Evolutionary conservation across 2,329 filamentous ascomycete genomes (phyloP).

Genomic region (Colletotrichum endophyticum): DNA sequence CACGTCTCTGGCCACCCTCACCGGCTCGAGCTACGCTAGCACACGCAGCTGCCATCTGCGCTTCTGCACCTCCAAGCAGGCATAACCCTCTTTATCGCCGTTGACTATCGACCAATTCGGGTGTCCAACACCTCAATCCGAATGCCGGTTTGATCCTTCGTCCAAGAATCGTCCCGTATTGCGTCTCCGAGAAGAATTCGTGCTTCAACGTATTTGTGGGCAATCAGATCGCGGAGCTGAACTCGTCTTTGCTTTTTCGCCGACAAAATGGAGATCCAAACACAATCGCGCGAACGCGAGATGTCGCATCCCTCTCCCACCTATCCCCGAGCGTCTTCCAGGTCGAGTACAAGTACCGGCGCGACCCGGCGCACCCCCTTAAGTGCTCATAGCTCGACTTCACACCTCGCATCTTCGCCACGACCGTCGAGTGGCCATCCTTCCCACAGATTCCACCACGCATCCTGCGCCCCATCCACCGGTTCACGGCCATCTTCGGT

Average conservation of each 20-base stretch:
- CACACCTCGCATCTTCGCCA: constrained; percentile 41
- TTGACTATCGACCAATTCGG: not conserved
- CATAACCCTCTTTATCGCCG: not conserved
- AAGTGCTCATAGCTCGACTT: constrained; percentile 47
- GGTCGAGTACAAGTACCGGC: constrained; percentile 41
- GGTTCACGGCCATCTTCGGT: constrained; percentile 42
- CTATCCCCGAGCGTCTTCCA: constrained; percentile 48
- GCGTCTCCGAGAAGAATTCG: not conserved
- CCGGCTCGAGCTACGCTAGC: not conserved
- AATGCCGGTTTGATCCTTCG: not conserved
- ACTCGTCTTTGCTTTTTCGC: not conserved
- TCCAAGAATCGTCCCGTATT: not conserved
- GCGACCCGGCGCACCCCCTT: constrained; percentile 34
- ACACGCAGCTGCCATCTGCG: not conserved
- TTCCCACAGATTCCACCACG: constrained; percentile 45
- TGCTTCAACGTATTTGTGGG: not conserved
- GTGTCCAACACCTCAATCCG: not conserved
- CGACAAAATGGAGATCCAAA: constrained; percentile 9
- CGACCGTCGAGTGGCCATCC: constrained; percentile 38
- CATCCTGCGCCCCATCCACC: constrained; percentile 36
- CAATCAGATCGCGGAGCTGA: not conserved
- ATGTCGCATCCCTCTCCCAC: constrained; percentile 14
- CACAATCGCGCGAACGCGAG: constrained; percentile 13
- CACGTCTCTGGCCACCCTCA: not conserved
- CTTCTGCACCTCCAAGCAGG: not conserved